These are phyloP conservation scores for Colletotrichum aenigma DNA, from an alignment of 2,329 filamentous ascomycete species.

Conservation along the genomic window DNA sequence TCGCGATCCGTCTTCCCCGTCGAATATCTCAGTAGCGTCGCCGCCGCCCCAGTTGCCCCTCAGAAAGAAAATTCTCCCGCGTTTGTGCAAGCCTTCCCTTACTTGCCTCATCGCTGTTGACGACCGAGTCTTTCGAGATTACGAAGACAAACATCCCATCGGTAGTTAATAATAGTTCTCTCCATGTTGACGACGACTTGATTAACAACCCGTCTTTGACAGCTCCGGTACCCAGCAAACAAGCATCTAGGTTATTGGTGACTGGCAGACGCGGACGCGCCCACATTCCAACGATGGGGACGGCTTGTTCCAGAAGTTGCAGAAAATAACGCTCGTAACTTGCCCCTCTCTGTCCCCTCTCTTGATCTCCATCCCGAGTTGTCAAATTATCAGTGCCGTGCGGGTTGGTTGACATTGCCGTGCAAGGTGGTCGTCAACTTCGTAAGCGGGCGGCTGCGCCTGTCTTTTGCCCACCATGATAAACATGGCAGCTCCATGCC, in stretches of 20 bases:
- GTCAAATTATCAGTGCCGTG: background rate
- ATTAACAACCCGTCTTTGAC: background rate
- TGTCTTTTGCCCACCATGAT: background rate
- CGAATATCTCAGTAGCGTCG: background rate
- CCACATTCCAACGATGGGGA: conserved; percentile 7
- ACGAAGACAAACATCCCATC: background rate
- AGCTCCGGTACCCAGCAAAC: conserved; percentile 2
- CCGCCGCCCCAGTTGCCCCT: background rate
- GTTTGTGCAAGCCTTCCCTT: background rate
- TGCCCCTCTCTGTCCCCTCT: background rate
- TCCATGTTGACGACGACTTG: background rate
- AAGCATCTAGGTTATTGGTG: conserved; percentile 2
- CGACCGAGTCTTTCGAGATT: background rate
- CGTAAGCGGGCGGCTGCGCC: background rate
- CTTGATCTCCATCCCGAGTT: background rate
- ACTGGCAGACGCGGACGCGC: background rate
- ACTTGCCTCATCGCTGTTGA: background rate
- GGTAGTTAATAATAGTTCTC: background rate
- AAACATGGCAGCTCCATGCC: background rate
- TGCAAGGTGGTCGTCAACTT: background rate
- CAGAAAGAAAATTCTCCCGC: background rate
- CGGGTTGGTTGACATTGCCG: background rate
- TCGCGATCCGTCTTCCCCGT: conserved; percentile 5
- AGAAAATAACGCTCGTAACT: background rate
- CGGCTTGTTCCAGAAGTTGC: background rate